Conservation (phyloP, 2,329 filamentous ascomycete genomes). For the Cordyceps javanica region DNA sequence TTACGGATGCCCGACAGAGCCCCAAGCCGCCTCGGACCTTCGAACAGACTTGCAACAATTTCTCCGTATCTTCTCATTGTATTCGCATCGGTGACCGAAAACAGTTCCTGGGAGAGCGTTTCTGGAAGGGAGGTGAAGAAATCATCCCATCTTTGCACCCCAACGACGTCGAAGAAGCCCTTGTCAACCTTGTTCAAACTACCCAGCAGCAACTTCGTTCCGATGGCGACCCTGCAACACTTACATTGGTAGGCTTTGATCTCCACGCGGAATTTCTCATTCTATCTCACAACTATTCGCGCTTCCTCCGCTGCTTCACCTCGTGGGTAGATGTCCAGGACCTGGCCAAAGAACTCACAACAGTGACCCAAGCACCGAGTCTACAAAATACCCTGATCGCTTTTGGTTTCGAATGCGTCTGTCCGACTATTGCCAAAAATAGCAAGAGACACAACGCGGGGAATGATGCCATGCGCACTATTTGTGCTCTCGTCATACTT, state of each 20-base stretch:
- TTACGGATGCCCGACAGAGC: background rate
- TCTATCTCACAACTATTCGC: constrained; percentile 3
- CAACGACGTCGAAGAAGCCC: background rate
- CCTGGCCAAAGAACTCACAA: background rate
- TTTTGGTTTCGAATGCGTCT: background rate
- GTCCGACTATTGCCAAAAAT: background rate
- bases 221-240: background rate
- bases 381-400: constrained; percentile 3
- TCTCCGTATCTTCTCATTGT: constrained; percentile 6
- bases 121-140: constrained; percentile 1
- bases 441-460: background rate
- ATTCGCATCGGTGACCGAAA: background rate
- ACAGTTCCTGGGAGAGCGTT: background rate
- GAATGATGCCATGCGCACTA: constrained; percentile 6
- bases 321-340: constrained; percentile 9
- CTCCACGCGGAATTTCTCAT: constrained; percentile 3
- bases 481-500: constrained; percentile 1
- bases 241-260: constrained; percentile 9
- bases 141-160: background rate
- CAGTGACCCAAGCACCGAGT: background rate
- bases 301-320: constrained; percentile 1
- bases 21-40: constrained; percentile 1
- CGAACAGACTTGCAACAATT: background rate
- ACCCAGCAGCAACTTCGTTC: background rate
- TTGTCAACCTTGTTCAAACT: constrained; percentile 5